phyloP scores from a whole-genome alignment of 2,329 filamentous ascomycete species.

The Ceratocystis cacaofunesta region DNA sequence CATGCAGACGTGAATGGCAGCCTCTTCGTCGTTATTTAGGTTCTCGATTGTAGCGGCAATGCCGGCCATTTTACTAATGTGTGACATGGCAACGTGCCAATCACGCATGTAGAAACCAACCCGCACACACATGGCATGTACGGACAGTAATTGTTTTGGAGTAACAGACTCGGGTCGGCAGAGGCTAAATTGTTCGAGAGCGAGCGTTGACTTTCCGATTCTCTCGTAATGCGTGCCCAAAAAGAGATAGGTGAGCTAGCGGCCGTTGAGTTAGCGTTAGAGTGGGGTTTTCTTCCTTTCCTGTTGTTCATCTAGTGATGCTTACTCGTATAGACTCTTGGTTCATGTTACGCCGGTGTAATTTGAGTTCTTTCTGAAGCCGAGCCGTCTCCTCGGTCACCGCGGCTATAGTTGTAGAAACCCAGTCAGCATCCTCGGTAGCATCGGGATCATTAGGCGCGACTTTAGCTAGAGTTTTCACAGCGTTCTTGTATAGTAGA shows the following conservation, averaged over 20 bases:
- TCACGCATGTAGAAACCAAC: constrained; percentile 63
- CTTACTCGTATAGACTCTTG: constrained; percentile 37
- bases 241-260: constrained; percentile 52
- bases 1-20: constrained; percentile 7
- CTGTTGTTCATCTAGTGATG: too few species aligned
- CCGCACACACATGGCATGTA: constrained; percentile 63
- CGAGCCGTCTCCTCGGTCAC: constrained; percentile 57
- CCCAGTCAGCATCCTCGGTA: constrained; percentile 56
- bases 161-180: constrained; percentile 88
- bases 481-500: constrained; percentile 52
- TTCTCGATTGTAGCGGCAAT: constrained; percentile 19
- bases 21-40: constrained; percentile 24
- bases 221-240: constrained; percentile 69
- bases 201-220: constrained; percentile 57
- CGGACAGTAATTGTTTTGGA: constrained; percentile 67
- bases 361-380: constrained; percentile 74
- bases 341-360: constrained; percentile 92
- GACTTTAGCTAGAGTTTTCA: constrained; percentile 47
- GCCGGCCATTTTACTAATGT: constrained; percentile 47
- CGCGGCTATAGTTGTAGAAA: constrained; percentile 47
- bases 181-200: constrained; percentile 62
- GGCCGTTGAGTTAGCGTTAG: background rate
- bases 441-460: constrained; percentile 56
- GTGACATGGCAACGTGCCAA: constrained; percentile 53
- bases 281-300: background rate